phyloP scores from a whole-genome alignment of 1,139 yeast genomes.

The Sugiyamaella xylanicola region DNA sequence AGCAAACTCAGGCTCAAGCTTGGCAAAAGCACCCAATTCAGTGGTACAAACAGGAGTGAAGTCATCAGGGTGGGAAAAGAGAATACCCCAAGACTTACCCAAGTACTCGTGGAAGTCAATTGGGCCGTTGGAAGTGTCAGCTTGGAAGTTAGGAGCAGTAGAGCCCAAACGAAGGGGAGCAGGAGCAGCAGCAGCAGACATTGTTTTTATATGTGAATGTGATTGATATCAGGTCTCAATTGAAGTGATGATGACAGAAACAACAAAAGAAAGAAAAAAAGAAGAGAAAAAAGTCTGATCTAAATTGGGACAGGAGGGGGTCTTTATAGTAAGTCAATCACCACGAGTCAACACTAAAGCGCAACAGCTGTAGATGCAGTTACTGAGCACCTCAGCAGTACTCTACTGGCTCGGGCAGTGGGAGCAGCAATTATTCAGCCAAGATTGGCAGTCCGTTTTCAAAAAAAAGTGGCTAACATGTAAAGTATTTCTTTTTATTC shows the following conservation, averaged over 20 bases:
- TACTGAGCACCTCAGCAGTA: neutral
- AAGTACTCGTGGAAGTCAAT: slow-evolving; percentile 75
- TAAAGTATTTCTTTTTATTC: slow-evolving; percentile 3
- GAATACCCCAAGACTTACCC: slow-evolving; percentile 74
- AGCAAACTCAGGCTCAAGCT: slow-evolving; percentile 78
- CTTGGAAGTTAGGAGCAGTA: slow-evolving; percentile 76
- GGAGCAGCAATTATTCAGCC: slow-evolving; percentile 2
- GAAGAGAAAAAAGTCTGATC: neutral
- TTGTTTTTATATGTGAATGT: slow-evolving; percentile 1
- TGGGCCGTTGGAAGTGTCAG: slow-evolving; percentile 73
- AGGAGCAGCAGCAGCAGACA: slow-evolving; percentile 30
- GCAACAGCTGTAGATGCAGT: neutral
- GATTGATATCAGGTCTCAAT: slow-evolving; percentile 1
- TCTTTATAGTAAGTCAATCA: slow-evolving; percentile 4
- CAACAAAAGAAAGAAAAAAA: neutral
- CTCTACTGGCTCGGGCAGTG: neutral
- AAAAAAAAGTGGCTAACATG: slow-evolving; percentile 6
- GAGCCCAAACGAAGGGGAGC: slow-evolving; percentile 56
- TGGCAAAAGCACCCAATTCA: slow-evolving; percentile 85
- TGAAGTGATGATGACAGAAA: neutral
- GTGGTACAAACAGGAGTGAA: slow-evolving; percentile 91
- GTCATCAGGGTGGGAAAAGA: slow-evolving; percentile 86
- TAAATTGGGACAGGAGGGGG: neutral
- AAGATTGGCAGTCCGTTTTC: neutral
- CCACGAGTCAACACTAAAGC: neutral